These are phyloP conservation scores for Boletus sensibilis DNA, from an alignment of 768 basidiomycete species.

Conservation along the genomic window DNA sequence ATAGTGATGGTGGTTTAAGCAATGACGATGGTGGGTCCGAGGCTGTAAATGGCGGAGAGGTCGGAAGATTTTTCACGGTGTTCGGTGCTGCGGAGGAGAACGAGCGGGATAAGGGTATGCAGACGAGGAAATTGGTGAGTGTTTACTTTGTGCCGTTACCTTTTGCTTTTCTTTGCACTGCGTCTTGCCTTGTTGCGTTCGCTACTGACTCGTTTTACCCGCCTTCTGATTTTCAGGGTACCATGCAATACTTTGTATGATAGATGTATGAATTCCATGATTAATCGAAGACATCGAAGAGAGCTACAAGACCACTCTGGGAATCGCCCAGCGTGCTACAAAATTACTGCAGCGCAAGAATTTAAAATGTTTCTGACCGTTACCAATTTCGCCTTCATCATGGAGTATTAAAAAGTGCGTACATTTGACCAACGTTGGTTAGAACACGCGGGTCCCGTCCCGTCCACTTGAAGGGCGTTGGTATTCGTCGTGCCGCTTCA, in stretches of 20 bases:
- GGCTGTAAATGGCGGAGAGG: conserved; percentile 13
- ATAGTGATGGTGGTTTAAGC: conserved; percentile 18
- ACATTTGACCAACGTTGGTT: neutral
- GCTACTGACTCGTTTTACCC: neutral
- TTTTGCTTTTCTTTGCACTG: neutral
- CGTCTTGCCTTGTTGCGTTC: neutral
- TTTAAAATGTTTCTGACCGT: neutral
- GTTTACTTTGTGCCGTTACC: neutral
- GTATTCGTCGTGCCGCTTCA: neutral
- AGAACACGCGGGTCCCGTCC: neutral
- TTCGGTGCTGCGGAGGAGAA: conserved; percentile 91
- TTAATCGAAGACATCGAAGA: neutral
- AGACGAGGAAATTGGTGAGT: conserved; percentile 69
- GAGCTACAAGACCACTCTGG: neutral
- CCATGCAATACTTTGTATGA: conserved; percentile 42
- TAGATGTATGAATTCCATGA: conserved; percentile 8
- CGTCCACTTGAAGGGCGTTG: neutral
- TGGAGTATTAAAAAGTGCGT: neutral
- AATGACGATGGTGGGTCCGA: conserved; percentile 1
- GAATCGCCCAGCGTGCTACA: no score
- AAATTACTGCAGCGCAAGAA: neutral
- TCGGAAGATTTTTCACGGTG: conserved; percentile 66
- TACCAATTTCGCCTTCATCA: neutral
- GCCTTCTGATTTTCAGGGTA: conserved; percentile 25
- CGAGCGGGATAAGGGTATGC: conserved; percentile 77